Base-by-base conservation (phyloP, 768 basidiomycete species). In the Albatrellus ellisii region DNA sequence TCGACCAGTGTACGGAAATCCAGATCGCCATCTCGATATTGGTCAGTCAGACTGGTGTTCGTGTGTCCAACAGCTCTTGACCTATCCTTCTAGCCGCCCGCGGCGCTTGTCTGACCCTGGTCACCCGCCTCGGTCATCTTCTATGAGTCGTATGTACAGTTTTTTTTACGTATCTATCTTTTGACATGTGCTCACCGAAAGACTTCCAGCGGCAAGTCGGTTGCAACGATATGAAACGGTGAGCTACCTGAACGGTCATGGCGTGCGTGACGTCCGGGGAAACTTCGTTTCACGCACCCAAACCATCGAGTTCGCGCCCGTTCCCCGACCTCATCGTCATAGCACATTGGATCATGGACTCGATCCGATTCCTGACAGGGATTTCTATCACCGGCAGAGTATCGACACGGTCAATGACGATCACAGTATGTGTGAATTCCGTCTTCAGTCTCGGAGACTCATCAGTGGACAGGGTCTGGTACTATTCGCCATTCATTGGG, bases 251-350 rank as follows among this genome's bases (percentile, higher is more conserved):
- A n/a, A n/a, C n/a, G n/a, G n/a, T n/a, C n/a, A n/a, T n/a, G n/a
- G n/a, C n/a, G n/a, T n/a, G n/a, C n/a, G n/a, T n/a, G n/a, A n/a
- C n/a, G n/a, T n/a, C n/a, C n/a, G n/a, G n/a, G n/a, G n/a, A n/a
- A n/a, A n/a, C n/a, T n/a, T 14, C n/a, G 11, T 41, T 18, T 31
- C 51, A 36, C 63, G 66, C 7, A 68, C 67, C 7, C 63, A 67
- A 26, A 74, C 71, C 0, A 55, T 75, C 32, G 74, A 77, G 47
- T 76, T 77, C 50, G 70, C 69, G 4, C 60, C 63, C n/a, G 46
- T 50, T 12, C 53, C 64, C 12, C 52, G 43, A 32, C 57, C 51
- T 22, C 51, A 53, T 28, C 44, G 50, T 48, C 51, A 52, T 26
- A 39, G 12, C 28, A 50, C 57, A n/a, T 48, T 51, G 41, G 49